These are phyloP conservation scores for Rosa multiflora DNA, from an alignment of 306 rosid genomes.

Conservation along the genomic window DNA sequence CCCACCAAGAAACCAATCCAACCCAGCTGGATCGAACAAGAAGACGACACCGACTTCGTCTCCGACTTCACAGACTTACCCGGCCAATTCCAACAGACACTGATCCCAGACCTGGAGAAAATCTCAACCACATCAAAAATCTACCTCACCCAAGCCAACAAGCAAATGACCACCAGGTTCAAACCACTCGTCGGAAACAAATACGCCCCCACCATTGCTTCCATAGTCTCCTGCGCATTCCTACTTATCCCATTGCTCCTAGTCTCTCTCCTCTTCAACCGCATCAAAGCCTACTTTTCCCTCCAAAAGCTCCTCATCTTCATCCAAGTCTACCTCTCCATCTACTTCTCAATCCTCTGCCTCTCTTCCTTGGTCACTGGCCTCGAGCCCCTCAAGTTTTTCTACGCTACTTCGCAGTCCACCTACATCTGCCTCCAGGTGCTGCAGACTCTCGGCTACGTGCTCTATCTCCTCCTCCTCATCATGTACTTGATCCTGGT, in stretches of 20 bases:
- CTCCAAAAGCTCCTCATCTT: conserved; percentile 85
- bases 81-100: conserved; percentile 49
- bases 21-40: conserved; percentile 54
- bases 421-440: conserved; percentile 70
- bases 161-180: conserved; percentile 64
- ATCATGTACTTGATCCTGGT: conserved; percentile 77
- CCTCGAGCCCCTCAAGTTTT: conserved; percentile 79
- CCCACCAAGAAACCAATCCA: conserved; percentile 34
- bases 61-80: conserved; percentile 71
- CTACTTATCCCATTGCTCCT: conserved; percentile 66
- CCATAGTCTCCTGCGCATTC: conserved; percentile 56
- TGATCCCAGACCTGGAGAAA: conserved; percentile 77
- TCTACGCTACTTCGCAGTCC: conserved; percentile 81
- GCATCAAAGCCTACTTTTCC: conserved; percentile 85
- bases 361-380: conserved; percentile 61
- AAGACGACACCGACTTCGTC: conserved; percentile 53
- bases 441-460: conserved; percentile 79
- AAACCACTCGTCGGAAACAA: conserved; percentile 86
- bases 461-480: conserved; percentile 60
- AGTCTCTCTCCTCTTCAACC: conserved; percentile 72
- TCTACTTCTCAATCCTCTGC: conserved; percentile 80
- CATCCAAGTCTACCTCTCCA: conserved; percentile 82
- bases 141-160: conserved; percentile 68
- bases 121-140: conserved; percentile 72
- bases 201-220: conserved; percentile 76